Evolutionary conservation across 2,329 filamentous ascomycete genomes (phyloP).

Genomic region (Aspergillus carbonarius): DNA sequence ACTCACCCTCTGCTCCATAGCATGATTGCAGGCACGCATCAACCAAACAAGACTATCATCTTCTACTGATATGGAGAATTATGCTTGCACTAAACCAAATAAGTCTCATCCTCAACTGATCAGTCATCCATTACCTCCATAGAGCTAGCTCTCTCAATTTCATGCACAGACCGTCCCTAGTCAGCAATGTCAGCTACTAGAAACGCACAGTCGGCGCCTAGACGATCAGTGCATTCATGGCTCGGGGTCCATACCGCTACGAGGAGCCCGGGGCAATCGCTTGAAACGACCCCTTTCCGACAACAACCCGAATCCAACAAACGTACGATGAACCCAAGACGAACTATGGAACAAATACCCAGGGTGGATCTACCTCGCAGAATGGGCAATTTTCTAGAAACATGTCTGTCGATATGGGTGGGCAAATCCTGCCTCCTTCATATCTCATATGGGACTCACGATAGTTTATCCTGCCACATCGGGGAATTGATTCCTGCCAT

Average conservation of each 20-base stretch:
- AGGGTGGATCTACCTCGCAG: not conserved
- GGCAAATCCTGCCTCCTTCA: not conserved
- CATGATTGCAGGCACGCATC: not conserved
- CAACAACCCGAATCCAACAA: not conserved
- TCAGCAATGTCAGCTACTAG: not conserved
- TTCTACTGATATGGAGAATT: not conserved
- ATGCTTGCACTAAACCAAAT: not conserved
- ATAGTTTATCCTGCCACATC: not conserved
- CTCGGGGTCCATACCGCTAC: not conserved
- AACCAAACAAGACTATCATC: not conserved
- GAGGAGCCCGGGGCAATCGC: not conserved
- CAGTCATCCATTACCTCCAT: not conserved
- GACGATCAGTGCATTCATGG: not conserved
- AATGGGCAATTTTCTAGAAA: conserved; percentile 1
- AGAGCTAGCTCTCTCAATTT: not conserved
- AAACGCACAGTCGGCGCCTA: not conserved
- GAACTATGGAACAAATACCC: not conserved
- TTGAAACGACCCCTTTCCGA: not conserved
- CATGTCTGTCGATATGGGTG: not conserved
- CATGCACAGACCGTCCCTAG: not conserved
- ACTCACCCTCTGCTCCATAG: not conserved
- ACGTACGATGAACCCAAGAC: not conserved
- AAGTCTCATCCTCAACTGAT: not conserved
- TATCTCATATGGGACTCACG: not conserved
- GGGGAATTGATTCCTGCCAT: not conserved